These are phyloP conservation scores for Pythium aristosporum DNA, from an alignment of 352 stramenopile species.

Conservation along the genomic window DNA sequence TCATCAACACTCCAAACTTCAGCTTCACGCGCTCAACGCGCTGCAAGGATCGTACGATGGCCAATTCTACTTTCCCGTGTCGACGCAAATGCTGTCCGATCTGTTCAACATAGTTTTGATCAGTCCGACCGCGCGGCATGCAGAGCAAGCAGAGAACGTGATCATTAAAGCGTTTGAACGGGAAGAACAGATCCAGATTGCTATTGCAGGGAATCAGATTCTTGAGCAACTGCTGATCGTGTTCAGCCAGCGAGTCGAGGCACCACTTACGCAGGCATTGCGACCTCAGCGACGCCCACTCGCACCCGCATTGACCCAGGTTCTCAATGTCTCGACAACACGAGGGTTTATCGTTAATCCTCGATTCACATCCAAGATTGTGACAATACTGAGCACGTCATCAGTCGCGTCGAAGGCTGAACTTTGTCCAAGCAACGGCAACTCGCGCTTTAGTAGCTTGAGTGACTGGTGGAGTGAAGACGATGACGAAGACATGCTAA, in stretches of 20 bases:
- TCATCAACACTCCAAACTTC: conserved; percentile 43
- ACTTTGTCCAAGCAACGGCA: neutral
- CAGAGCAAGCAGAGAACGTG: conserved; percentile 38
- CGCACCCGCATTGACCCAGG: conserved; percentile 43
- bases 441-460: conserved; percentile 2
- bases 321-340: conserved; percentile 50
- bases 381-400: conserved; percentile 35
- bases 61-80: conserved; percentile 44
- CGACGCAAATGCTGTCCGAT: conserved; percentile 52
- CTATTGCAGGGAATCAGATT: conserved; percentile 58
- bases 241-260: conserved; percentile 45
- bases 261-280: conserved; percentile 12
- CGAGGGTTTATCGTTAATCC: conserved; percentile 48
- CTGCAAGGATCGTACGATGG: conserved; percentile 39
- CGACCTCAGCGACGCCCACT: conserved; percentile 20
- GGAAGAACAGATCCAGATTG: conserved; percentile 32
- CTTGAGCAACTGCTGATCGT: conserved; percentile 69
- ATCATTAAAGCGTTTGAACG: conserved; percentile 60
- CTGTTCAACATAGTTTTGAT: conserved; percentile 69
- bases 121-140: conserved; percentile 40
- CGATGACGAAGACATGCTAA: conserved; percentile 33
- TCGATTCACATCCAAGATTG: conserved; percentile 55
- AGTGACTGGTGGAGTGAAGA: conserved; percentile 6
- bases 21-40: conserved; percentile 44
- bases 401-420: conserved; percentile 18